phyloP scores from a whole-genome alignment of 495 filamentous ascomycete species.

The Aspergillus wentii region DNA sequence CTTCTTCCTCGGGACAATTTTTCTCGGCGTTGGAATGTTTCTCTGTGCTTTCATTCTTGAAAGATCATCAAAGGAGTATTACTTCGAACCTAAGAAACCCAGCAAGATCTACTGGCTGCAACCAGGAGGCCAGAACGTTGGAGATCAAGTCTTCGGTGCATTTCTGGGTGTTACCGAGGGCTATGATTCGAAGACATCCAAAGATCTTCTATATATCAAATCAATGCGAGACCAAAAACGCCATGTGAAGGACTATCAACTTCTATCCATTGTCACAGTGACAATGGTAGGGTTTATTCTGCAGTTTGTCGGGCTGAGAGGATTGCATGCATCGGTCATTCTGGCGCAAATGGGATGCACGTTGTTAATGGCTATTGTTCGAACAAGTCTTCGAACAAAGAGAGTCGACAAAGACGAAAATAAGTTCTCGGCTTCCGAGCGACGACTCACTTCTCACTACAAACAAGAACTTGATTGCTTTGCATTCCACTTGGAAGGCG shows the following conservation, averaged over 20 bases:
- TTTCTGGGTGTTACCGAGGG: constrained; percentile 30
- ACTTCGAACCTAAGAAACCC: constrained; percentile 18
- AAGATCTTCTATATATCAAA: constrained; percentile 27
- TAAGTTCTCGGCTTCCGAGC: constrained; percentile 15
- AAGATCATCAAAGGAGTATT: constrained; percentile 27
- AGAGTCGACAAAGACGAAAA: constrained; percentile 30
- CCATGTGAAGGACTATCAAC: constrained; percentile 5
- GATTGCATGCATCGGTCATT: constrained; percentile 44
- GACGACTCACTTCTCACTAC: constrained; percentile 18
- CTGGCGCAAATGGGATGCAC: constrained; percentile 41
- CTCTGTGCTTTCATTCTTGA: constrained; percentile 36
- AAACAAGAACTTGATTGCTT: constrained; percentile 45
- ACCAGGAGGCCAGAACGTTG: constrained; percentile 33
- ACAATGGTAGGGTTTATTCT: constrained; percentile 43
- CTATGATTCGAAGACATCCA: constrained; percentile 7
- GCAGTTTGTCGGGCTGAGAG: constrained; percentile 48
- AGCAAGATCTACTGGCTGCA: constrained; percentile 42
- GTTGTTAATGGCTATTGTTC: constrained; percentile 40
- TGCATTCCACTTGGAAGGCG: constrained; percentile 27
- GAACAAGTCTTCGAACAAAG: constrained; percentile 42
- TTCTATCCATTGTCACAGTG: constrained; percentile 15
- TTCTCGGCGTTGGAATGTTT: constrained; percentile 37
- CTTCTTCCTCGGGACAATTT: constrained; percentile 27
- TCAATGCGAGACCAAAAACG: constrained; percentile 16
- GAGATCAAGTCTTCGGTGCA: constrained; percentile 35